phyloP scores from a whole-genome alignment of 331 rosid genomes.

The Arachis monticola region DNA sequence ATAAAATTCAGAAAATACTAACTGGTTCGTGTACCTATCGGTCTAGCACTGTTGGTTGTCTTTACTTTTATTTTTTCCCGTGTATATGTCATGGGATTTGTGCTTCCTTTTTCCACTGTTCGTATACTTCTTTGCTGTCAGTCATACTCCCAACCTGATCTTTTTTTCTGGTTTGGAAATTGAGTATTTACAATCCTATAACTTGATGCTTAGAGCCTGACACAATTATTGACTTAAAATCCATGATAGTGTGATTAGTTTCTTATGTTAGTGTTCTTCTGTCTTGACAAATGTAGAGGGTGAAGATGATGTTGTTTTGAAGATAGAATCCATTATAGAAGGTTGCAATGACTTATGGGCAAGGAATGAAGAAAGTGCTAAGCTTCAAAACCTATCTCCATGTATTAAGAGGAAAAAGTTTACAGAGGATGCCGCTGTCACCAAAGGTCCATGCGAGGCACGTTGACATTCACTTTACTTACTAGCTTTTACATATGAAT shows the following conservation, averaged over 20 bases:
- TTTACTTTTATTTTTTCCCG: constrained; percentile 8
- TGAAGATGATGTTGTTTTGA: constrained; percentile 61
- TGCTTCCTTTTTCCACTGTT: too few relatives aligned
- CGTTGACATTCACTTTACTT: constrained; percentile 37
- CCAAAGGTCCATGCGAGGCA: constrained; percentile 68
- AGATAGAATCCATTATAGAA: constrained; percentile 69
- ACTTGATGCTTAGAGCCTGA: constrained; percentile 21
- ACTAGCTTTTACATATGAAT: constrained; percentile 16
- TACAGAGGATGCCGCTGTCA: constrained; percentile 57
- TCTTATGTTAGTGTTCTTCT: neutral
- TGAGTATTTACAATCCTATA: neutral
- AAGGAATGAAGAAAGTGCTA: constrained; percentile 46
- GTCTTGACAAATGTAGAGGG: constrained; percentile 53
- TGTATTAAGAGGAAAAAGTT: constrained; percentile 54
- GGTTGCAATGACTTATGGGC: constrained; percentile 59
- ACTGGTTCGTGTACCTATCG: constrained; percentile 52
- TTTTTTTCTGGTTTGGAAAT: too few relatives aligned
- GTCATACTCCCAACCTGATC: too few relatives aligned
- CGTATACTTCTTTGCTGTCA: too few relatives aligned
- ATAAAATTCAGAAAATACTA: constrained; percentile 57
- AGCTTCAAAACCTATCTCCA: constrained; percentile 43
- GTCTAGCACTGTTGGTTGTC: neutral
- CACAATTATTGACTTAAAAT: constrained; percentile 24
- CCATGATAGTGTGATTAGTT: neutral
- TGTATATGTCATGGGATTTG: constrained; percentile 1